Conservation (phyloP, 805 yeast genomes). For the Lipomyces yamadae region DNA sequence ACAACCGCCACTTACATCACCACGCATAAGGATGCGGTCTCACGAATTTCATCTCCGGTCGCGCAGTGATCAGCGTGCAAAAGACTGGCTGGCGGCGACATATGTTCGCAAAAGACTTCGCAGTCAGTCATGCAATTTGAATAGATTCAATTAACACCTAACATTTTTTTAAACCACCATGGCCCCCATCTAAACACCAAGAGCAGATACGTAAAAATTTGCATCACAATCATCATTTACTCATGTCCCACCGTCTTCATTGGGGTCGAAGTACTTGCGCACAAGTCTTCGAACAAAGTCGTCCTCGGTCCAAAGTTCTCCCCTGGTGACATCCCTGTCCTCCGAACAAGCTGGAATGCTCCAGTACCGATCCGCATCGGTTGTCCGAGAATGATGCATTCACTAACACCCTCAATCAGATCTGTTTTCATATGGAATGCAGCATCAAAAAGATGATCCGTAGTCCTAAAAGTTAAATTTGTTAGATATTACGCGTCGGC, state of each 20-base stretch:
- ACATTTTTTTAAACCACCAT: background rate
- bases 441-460: constrained; percentile 97
- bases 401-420: constrained; percentile 95
- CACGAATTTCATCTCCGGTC: too few relatives aligned
- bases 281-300: constrained; percentile 53
- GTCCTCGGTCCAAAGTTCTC: constrained; percentile 47
- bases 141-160: background rate
- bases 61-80: too few relatives aligned
- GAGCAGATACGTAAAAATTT: background rate
- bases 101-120: too few relatives aligned
- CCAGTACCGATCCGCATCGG: constrained; percentile 98
- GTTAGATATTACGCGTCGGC: background rate
- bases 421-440: constrained; percentile 97
- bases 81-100: too few relatives aligned
- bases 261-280: background rate
- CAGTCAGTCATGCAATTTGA: background rate
- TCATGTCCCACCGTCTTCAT: background rate
- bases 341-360: constrained; percentile 70
- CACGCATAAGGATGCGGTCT: background rate
- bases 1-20: background rate
- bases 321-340: constrained; percentile 24
- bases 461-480: constrained; percentile 54
- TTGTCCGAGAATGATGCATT: constrained; percentile 96
- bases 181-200: constrained; percentile 2
- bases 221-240: background rate